Percentiles rank a stretch among this genome's conserved stretches.
phyloP scores from a whole-genome alignment of 2,329 filamentous ascomycete genomes.

The Nothopassalora personata region DNA sequence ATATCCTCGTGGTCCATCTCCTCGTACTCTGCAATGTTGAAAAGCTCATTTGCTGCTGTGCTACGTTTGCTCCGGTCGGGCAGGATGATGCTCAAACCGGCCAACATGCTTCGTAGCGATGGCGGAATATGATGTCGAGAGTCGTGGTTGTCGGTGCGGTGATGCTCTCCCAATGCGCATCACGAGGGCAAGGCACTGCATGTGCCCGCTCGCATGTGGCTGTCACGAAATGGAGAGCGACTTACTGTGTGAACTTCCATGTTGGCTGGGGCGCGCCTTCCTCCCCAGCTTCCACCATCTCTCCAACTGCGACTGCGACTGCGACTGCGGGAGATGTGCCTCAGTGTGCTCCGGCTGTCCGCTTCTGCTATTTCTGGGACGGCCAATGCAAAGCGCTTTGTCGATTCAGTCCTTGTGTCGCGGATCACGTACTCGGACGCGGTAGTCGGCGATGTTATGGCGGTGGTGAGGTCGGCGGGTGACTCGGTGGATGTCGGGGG shows the following conservation, averaged over 20 bases:
- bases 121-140: not conserved
- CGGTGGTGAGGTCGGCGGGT: not conserved
- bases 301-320: slow-evolving; percentile 35
- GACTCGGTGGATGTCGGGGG: slow-evolving; percentile 2
- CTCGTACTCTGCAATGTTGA: slow-evolving; percentile 5
- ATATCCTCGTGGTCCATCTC: not conserved
- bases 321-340: not conserved
- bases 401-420: not conserved
- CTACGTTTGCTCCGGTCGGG: slow-evolving; percentile 24
- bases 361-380: not conserved
- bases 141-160: not conserved
- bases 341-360: not conserved
- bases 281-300: slow-evolving; percentile 95
- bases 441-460: not conserved
- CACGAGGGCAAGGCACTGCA: not conserved
- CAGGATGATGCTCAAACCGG: slow-evolving; percentile 6
- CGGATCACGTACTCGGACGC: not conserved
- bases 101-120: slow-evolving; percentile 26
- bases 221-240: slow-evolving; percentile 14
- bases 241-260: slow-evolving; percentile 99
- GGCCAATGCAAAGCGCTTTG: not conserved
- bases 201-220: not conserved
- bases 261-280: slow-evolving; percentile 72
- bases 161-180: not conserved
- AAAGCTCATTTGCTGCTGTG: not conserved